A percentile compares a stretch with the other conserved stretches of the same genome.
These are phyloP conservation scores for Fusarium sambucinum DNA, from an alignment of 2,329 filamentous ascomycete species.

Conservation along the genomic window DNA sequence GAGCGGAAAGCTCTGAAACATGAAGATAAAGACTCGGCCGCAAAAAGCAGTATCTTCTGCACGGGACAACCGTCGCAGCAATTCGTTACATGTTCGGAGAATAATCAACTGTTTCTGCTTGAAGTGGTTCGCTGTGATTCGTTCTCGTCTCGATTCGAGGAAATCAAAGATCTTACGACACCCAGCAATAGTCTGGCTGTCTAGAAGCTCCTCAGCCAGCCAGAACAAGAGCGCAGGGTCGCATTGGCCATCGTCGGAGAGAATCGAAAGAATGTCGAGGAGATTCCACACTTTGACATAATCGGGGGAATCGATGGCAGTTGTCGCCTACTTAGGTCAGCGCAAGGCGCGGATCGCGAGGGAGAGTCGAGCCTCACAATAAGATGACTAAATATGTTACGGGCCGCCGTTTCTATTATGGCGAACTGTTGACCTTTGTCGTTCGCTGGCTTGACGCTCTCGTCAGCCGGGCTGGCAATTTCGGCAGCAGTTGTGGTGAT, in stretches of 20 bases:
- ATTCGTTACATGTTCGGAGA: conserved; percentile 93
- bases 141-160: conserved; percentile 90
- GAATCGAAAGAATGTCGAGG: conserved; percentile 88
- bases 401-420: conserved; percentile 84
- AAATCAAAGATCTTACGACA: conserved; percentile 95
- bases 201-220: conserved; percentile 93
- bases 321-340: conserved; percentile 71
- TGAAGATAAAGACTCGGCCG: conserved; percentile 96
- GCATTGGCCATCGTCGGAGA: conserved; percentile 82
- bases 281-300: conserved; percentile 94
- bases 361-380: conserved; percentile 68
- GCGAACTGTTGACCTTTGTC: conserved; percentile 69
- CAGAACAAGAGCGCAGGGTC: conserved; percentile 88
- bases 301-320: conserved; percentile 78
- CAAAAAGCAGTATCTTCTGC: conserved; percentile 98
- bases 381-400: conserved; percentile 81
- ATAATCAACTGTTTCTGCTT: conserved; percentile 89
- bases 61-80: conserved; percentile 91
- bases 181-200: conserved; percentile 93
- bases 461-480: conserved; percentile 45
- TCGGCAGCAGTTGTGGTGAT: conserved; percentile 55
- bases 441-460: conserved; percentile 55
- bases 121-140: conserved; percentile 84
- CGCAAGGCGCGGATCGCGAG: conserved; percentile 38
- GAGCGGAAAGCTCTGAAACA: conserved; percentile 97